These are phyloP conservation scores for Pleodorina starrii DNA, from an alignment of 139 green algal species.

Conservation along the genomic window DNA sequence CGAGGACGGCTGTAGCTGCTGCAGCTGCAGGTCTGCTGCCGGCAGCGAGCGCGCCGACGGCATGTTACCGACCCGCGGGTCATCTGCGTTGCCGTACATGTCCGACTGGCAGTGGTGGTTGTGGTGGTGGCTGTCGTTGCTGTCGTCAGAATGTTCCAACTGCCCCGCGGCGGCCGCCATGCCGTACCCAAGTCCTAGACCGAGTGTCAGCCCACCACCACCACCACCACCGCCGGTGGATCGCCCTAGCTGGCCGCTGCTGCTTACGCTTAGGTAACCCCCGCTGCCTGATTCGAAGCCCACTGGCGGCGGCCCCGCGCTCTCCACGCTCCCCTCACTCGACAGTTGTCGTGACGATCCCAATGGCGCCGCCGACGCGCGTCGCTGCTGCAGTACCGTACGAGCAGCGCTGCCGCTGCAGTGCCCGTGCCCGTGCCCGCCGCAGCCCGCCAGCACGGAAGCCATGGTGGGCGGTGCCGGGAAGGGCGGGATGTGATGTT, in stretches of 20 bases:
- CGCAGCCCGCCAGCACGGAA: neutral
- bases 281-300: too few species aligned
- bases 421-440: neutral
- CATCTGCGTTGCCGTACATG: neutral
- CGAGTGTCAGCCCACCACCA: too few species aligned
- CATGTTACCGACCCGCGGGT: neutral
- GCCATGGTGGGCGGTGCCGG: conserved; percentile 9
- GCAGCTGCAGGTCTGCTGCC: neutral
- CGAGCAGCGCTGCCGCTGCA: neutral
- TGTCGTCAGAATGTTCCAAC: neutral
- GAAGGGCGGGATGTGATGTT: neutral
- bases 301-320: neutral
- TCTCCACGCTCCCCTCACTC: neutral
- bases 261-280: too few species aligned
- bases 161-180: too few species aligned
- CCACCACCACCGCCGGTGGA: neutral
- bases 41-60: neutral
- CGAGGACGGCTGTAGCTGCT: neutral
- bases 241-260: too few species aligned
- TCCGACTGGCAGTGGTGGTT: neutral
- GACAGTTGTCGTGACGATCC: neutral
- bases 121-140: neutral
- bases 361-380: neutral
- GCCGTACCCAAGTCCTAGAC: too few species aligned
- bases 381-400: neutral